Conservation (phyloP, 352 stramenopile species). For the Thalassiosira pacifica region DNA sequence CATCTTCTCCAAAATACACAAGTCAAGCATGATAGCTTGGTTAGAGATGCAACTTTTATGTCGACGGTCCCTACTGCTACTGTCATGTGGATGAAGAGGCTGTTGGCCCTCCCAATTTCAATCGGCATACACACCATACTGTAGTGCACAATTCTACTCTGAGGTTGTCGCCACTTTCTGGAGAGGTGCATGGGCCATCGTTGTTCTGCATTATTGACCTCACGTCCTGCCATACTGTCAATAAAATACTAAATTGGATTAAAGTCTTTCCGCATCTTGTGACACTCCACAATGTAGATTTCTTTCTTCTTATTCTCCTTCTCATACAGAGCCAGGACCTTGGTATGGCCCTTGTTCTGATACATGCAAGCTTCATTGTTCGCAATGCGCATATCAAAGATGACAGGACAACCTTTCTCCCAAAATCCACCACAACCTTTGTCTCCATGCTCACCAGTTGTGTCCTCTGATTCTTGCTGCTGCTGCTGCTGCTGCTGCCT, state of each 20-base stretch:
- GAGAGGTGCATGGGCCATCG: not conserved
- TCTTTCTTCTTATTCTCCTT: too few species aligned
- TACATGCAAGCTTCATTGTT: conserved; percentile 30
- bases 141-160: not conserved
- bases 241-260: too few species aligned
- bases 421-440: too few species aligned
- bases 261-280: conserved; percentile 23
- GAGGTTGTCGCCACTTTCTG: not conserved
- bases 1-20: too few species aligned
- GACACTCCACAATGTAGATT: not conserved
- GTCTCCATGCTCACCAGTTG: not conserved
- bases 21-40: too few species aligned
- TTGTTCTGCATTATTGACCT: not conserved
- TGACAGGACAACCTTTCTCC: conserved; percentile 4
- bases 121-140: not conserved
- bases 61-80: too few species aligned
- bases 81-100: not conserved
- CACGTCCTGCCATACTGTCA: not conserved
- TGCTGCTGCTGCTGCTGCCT: not conserved
- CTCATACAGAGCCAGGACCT: conserved; percentile 38
- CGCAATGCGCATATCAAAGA: conserved; percentile 57
- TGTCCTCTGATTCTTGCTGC: not conserved
- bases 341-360: conserved; percentile 21
- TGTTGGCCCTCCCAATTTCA: not conserved
- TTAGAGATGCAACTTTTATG: too few species aligned